These are phyloP conservation scores for Diaporthe ampelina DNA, from an alignment of 2,329 filamentous ascomycete species.

Conservation along the genomic window DNA sequence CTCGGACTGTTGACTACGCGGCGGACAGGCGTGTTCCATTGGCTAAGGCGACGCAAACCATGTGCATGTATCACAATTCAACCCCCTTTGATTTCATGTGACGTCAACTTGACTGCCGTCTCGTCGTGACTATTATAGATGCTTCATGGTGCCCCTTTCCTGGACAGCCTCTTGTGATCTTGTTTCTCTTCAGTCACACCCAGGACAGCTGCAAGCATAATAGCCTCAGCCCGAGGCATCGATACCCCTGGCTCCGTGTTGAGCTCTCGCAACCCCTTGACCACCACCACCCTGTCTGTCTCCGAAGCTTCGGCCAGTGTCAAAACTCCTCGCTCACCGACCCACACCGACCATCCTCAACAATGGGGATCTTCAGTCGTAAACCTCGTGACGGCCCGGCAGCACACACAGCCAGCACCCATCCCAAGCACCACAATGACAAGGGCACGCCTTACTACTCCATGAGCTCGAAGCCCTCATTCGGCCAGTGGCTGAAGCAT, in stretches of 20 bases:
- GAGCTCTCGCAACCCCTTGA: not conserved
- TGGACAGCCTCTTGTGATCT: no score
- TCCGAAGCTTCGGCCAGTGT: not conserved
- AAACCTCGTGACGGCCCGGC: conserved; percentile 41
- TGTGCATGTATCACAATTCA: conserved; percentile 11
- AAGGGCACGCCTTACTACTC: conserved; percentile 44
- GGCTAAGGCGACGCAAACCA: not conserved
- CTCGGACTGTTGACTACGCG: not conserved
- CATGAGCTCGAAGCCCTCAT: conserved; percentile 50
- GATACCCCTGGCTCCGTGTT: conserved; percentile 2
- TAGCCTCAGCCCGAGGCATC: conserved; percentile 16
- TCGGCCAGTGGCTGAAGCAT: conserved; percentile 78
- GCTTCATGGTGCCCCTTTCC: not conserved
- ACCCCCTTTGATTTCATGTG: conserved; percentile 26
- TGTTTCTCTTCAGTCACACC: not conserved
- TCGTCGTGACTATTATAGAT: not conserved
- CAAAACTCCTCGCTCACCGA: no score
- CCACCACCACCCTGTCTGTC: not conserved
- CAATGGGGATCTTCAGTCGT: conserved; percentile 49
- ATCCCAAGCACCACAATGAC: conserved; percentile 27
- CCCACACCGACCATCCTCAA: not conserved
- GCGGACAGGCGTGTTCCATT: conserved; percentile 2
- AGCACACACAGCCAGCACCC: conserved; percentile 25
- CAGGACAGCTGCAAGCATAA: conserved; percentile 2
- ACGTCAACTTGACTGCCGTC: conserved; percentile 2